Percentiles rank a stretch among this genome's conserved stretches.
phyloP scores from a whole-genome alignment of 2,329 filamentous ascomycete species.

The Epichloe uncinata region DNA sequence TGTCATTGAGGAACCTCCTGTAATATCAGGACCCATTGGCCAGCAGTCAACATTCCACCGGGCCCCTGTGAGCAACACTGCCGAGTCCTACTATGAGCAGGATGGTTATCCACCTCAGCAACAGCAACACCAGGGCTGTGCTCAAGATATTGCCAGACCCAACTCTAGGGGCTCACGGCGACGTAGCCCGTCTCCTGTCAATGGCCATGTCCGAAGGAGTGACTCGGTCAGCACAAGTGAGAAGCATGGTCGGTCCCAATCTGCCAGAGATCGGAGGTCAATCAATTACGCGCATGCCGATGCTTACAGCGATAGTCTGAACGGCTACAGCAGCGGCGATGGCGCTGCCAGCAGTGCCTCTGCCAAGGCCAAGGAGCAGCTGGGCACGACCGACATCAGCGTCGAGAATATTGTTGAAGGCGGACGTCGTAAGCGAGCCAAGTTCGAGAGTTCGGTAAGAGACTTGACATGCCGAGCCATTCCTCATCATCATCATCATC shows the following conservation, averaged over 20 bases:
- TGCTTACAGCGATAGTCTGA: conserved; percentile 47
- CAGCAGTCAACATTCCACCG: conserved; percentile 30
- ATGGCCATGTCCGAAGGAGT: conserved; percentile 60
- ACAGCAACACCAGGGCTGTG: conserved; percentile 36
- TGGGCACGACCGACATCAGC: conserved; percentile 93
- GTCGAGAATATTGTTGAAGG: conserved; percentile 97
- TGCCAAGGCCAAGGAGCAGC: conserved; percentile 68
- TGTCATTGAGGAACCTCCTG: conserved; percentile 51
- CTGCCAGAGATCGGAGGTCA: conserved; percentile 51
- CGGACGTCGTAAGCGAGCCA: conserved; percentile 85
- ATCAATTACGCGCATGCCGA: conserved; percentile 40
- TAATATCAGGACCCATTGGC: conserved; percentile 34
- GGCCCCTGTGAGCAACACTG: conserved; percentile 29
- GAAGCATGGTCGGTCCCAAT: conserved; percentile 58
- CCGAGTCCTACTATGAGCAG: conserved; percentile 41
- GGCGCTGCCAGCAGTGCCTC: conserved; percentile 59
- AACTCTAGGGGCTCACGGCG: conserved; percentile 57
- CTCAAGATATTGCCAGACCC: conserved; percentile 51
- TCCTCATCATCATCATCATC: background rate
- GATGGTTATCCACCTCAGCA: conserved; percentile 27
- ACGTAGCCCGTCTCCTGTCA: conserved; percentile 65
- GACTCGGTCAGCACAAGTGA: conserved; percentile 48
- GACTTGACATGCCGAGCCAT: no score
- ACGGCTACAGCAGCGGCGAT: conserved; percentile 80
- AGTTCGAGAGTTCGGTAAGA: conserved; percentile 93